Evolutionary conservation across 192 early-diverging fungal genomes (phyloP).

Genomic region (Geranomyces variabilis): DNA sequence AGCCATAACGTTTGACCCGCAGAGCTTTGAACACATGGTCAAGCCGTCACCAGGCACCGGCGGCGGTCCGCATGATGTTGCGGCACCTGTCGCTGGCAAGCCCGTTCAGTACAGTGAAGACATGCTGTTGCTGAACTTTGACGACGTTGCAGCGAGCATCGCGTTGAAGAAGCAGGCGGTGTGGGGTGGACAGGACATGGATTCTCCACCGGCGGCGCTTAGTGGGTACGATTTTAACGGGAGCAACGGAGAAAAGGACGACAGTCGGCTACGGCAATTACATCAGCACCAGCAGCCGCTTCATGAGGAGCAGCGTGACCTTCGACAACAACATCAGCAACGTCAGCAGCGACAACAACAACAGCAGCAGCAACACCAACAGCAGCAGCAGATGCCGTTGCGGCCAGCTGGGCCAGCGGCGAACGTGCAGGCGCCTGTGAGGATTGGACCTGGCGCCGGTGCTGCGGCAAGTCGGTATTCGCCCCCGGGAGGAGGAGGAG

Average conservation of each 20-base stretch:
- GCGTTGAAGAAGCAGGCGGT: conserved; percentile 24
- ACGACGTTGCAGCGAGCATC: conserved; percentile 25
- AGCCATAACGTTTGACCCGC: conserved; percentile 1
- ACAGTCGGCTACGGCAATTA: too few relatives aligned
- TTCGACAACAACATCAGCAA: conserved; percentile 4
- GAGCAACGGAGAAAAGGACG: too few relatives aligned
- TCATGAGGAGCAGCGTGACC: background rate
- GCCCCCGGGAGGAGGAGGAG: background rate
- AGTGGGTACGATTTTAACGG: too few relatives aligned
- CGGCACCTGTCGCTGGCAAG: conserved; percentile 1
- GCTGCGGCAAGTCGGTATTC: conserved; percentile 20
- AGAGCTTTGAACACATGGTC: conserved; percentile 22
- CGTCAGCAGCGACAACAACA: background rate
- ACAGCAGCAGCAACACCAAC: background rate
- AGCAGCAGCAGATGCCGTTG: background rate
- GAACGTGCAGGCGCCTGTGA: background rate
- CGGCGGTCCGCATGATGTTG: background rate
- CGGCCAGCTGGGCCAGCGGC: background rate
- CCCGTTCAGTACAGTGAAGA: conserved; percentile 41
- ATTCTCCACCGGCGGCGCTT: too few relatives aligned
- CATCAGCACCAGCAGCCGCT: background rate
- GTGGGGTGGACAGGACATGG: background rate
- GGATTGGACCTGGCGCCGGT: conserved; percentile 15
- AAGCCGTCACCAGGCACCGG: background rate
- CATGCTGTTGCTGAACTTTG: conserved; percentile 48